Evolutionary conservation across 805 yeast species (phyloP).

Genomic region (Candida glaebosa): DNA sequence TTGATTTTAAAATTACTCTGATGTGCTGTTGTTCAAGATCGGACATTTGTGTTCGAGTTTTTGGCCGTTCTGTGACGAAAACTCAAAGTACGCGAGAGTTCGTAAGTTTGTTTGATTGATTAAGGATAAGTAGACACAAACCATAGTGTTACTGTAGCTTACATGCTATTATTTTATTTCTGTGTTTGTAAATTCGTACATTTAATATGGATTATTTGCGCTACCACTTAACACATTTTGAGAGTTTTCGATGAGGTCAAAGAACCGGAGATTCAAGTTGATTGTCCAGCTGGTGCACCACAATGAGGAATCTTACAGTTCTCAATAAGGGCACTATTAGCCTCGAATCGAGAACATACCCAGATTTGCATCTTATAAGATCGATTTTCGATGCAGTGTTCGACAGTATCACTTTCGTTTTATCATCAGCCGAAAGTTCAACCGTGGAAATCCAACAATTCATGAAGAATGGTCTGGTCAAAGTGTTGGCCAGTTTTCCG

Average conservation of each 20-base stretch:
- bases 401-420: conserved; percentile 66
- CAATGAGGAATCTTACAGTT: conserved; percentile 49
- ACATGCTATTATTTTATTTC: no score
- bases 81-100: no score
- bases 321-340: conserved; percentile 52
- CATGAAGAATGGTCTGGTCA: conserved; percentile 57
- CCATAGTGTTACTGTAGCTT: background rate
- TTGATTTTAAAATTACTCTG: no score
- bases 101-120: no score
- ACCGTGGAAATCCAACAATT: conserved; percentile 74
- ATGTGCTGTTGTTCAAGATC: no score
- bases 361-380: conserved; percentile 55
- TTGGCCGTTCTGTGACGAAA: no score
- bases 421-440: conserved; percentile 51
- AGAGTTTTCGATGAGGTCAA: background rate
- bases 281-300: background rate
- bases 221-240: background rate
- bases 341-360: conserved; percentile 56
- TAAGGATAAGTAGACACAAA: background rate
- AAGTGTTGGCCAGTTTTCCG: conserved; percentile 60
- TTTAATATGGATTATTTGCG: background rate
- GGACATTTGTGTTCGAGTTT: no score
- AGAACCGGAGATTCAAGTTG: background rate
- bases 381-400: conserved; percentile 69
- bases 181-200: background rate